Base-by-base conservation (phyloP, 768 basidiomycete genomes). In the Auriscalpium orientale region DNA sequence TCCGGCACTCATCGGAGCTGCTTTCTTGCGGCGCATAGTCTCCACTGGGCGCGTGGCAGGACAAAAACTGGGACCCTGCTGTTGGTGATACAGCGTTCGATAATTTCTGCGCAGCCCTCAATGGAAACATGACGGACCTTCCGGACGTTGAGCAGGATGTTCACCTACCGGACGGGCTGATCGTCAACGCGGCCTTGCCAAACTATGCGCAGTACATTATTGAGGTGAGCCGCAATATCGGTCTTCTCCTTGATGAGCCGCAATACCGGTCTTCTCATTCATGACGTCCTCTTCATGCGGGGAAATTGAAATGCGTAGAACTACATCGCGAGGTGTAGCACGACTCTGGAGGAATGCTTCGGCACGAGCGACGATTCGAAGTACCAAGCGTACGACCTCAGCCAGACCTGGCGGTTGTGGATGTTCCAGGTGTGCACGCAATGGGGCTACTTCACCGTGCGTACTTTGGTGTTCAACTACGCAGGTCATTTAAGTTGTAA, bases 391-490 rank as follows among this genome's bases (percentile, higher is more conserved):
- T 80, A 78, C 1, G 81, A 80, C 21, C 71, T 93, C 15, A 75
- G 81, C 52, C 81, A 91, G 64, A 79, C 79, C 1, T 98, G 95
- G 95, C 81, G 92, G 35, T 69, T 84, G 13, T 98, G 95, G 95
- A 63, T 74, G 7, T 97, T 93, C 77, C 95, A 92, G 72, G 89
- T 90, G 56, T 95, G 92, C 73, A 93, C 91, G 0, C 82, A 95
- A 64, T 98, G 95, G 95, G 95, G 94, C 2, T 99, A 91, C 70
- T 94, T 95, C 68, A 84, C 78, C 34, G 91, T 89, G 62, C 36
- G 81, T 56, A 21, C 9, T 46, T 21, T 33, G 34, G 20, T 10
- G 36, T n/a, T 9, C 16, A 16, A 11, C 18, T 35, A 46, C 49
- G 52, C 37, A 55, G 11, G n/a, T 51, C 50, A 44, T 46, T 46